A percentile compares a stretch with the other conserved stretches of the same genome.
These are phyloP conservation scores for Huntiella decipiens DNA, from an alignment of 2,329 filamentous ascomycete species.

Conservation along the genomic window DNA sequence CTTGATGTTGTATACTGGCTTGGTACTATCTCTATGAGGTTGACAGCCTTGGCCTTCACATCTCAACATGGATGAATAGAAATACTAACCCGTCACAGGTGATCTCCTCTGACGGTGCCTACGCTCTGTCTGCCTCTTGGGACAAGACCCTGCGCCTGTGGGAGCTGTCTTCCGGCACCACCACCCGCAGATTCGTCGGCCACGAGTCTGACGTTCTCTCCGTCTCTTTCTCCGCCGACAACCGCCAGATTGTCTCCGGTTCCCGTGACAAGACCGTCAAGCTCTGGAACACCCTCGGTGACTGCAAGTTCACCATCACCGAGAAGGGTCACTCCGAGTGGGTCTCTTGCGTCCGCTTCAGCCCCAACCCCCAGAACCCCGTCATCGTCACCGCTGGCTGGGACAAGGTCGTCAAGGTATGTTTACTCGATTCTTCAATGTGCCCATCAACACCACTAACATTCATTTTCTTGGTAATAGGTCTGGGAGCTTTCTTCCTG, in stretches of 20 bases:
- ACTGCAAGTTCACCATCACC: slow-evolving; percentile 99
- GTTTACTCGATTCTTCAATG: slow-evolving; percentile 20
- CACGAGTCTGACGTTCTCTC: slow-evolving; percentile 99
- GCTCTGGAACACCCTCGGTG: slow-evolving; percentile 99
- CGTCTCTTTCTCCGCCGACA: slow-evolving; percentile 99
- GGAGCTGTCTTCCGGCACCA: slow-evolving; percentile 94
- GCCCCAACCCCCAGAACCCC: slow-evolving; percentile 98
- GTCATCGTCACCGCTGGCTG: slow-evolving; percentile 97
- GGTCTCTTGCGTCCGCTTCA: slow-evolving; percentile 99
- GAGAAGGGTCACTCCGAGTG: slow-evolving; percentile 99
- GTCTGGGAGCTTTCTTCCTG: slow-evolving; percentile 99
- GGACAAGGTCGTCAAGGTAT: slow-evolving; percentile 99
- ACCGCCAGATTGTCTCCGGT: slow-evolving; percentile 98
- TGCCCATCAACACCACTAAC: slow-evolving; percentile 1
- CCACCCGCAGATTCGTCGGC: slow-evolving; percentile 95
- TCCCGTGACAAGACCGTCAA: slow-evolving; percentile 98
- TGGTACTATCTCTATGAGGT: no score
- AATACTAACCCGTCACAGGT: slow-evolving; percentile 37
- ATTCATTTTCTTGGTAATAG: slow-evolving; percentile 26
- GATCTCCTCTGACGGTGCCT: slow-evolving; percentile 98
- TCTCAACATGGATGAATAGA: slow-evolving; percentile 1
- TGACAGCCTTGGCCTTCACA: no score
- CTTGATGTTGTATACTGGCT: no score
- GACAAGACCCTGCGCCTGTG: slow-evolving; percentile 99
- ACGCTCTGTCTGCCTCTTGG: slow-evolving; percentile 97